Evolutionary conservation across 1,139 yeast genomes (phyloP).

Genomic region (Debaryomyces coudertii): DNA sequence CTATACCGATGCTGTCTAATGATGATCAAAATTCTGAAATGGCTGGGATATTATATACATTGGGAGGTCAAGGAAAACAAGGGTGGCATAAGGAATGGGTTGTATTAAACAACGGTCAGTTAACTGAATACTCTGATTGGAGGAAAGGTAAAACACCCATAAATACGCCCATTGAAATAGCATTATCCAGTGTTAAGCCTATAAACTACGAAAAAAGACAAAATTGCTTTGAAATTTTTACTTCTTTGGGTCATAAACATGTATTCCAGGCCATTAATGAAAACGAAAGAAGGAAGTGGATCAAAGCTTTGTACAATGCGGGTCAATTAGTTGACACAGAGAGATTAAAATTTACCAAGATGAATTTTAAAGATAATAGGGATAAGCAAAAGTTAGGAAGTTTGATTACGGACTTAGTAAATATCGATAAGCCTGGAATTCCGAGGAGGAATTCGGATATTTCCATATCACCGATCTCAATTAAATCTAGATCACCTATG

Average conservation of each 20-base stretch:
- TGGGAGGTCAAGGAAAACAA: constrained; percentile 73
- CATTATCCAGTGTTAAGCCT: constrained; percentile 68
- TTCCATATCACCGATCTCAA: constrained; percentile 39
- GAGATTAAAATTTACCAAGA: constrained; percentile 20
- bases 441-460: constrained; percentile 25
- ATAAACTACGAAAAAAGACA: constrained; percentile 51
- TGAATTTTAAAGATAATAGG: constrained; percentile 5
- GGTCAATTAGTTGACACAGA: constrained; percentile 43
- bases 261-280: constrained; percentile 78
- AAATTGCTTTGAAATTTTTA: constrained; percentile 74
- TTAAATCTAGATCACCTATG: constrained; percentile 28
- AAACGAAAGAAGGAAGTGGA: constrained; percentile 72
- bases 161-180: constrained; percentile 71
- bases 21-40: constrained; percentile 36
- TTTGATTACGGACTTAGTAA: constrained; percentile 16
- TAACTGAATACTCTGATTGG: constrained; percentile 82
- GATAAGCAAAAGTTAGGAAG: constrained; percentile 16
- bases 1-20: constrained; percentile 6
- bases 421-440: constrained; percentile 17
- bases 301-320: constrained; percentile 57
- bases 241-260: constrained; percentile 69
- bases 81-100: constrained; percentile 96
- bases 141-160: constrained; percentile 68
- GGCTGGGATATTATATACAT: constrained; percentile 64
- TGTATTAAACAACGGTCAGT: constrained; percentile 64